phyloP scores from a whole-genome alignment of 2,329 filamentous ascomycete genomes.

The Sarocladium brachiariae region DNA sequence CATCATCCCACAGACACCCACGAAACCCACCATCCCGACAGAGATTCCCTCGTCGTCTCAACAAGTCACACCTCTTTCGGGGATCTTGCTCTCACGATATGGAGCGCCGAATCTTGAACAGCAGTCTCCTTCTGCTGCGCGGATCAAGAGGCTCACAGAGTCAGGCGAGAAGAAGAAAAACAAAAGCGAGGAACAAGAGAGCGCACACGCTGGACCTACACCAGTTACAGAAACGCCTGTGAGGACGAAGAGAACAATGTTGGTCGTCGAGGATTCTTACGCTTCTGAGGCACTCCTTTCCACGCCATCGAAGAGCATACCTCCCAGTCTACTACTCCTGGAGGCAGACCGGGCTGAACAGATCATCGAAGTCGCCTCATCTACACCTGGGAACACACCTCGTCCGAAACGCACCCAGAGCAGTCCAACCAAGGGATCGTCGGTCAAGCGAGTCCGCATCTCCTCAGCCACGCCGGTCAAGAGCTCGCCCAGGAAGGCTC shows the following conservation, averaged over 20 bases:
- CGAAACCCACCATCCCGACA: constrained; percentile 21
- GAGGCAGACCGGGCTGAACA: neutral
- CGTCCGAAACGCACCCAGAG: neutral
- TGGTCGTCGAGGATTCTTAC: constrained; percentile 41
- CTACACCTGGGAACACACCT: neutral
- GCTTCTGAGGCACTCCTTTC: constrained; percentile 21
- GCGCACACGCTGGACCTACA: constrained; percentile 3
- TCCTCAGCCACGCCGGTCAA: constrained; percentile 2
- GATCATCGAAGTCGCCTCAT: constrained; percentile 10
- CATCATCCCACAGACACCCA: constrained; percentile 36
- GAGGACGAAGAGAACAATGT: constrained; percentile 19
- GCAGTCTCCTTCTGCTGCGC: constrained; percentile 25
- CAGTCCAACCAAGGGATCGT: neutral
- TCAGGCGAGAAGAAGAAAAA: neutral
- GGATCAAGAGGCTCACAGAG: too few relatives aligned
- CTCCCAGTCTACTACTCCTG: too few relatives aligned
- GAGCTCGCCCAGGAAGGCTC: constrained; percentile 10
- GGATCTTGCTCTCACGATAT: constrained; percentile 33
- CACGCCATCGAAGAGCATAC: constrained; percentile 9
- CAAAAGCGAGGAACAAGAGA: neutral
- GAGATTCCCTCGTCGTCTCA: constrained; percentile 39
- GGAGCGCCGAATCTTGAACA: constrained; percentile 23
- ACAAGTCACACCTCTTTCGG: constrained; percentile 29
- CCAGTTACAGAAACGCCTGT: constrained; percentile 4
- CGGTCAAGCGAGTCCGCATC: constrained; percentile 2